These are phyloP conservation scores for Hyphodiscus hymeniophilus DNA, from an alignment of 495 filamentous ascomycete genomes.

Conservation along the genomic window DNA sequence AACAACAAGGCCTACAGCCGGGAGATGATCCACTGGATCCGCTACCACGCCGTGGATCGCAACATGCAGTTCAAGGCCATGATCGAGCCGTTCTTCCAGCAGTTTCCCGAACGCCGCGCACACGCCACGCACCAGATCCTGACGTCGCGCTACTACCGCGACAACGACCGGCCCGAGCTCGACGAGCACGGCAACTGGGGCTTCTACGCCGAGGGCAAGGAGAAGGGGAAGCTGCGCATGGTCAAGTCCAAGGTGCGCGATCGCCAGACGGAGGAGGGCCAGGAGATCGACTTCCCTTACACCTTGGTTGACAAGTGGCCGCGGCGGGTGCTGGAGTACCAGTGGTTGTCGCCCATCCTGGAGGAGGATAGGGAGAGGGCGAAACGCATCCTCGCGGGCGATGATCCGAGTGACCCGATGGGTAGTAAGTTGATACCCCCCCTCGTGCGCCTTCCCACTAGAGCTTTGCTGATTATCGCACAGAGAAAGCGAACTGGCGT, in stretches of 20 bases:
- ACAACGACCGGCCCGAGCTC: conserved; percentile 3
- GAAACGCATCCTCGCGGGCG: neutral
- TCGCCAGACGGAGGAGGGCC: conserved; percentile 2
- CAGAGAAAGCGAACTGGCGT: too few relatives aligned
- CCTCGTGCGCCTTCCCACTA: neutral
- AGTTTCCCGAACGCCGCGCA: neutral
- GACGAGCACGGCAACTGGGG: neutral
- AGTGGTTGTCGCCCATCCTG: conserved; percentile 4
- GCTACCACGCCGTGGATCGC: conserved; percentile 13
- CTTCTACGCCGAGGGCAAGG: neutral
- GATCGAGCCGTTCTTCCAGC: neutral
- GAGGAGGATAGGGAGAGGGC: conserved; percentile 12
- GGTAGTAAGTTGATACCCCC: neutral
- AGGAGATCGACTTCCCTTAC: conserved; percentile 3
- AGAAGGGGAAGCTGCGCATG: conserved; percentile 7
- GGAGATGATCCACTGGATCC: conserved; percentile 14
- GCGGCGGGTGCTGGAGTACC: neutral
- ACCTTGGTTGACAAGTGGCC: conserved; percentile 13
- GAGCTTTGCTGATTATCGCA: too few relatives aligned
- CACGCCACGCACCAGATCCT: conserved; percentile 4
- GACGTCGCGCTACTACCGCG: conserved; percentile 11
- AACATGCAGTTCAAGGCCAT: neutral
- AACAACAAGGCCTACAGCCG: conserved; percentile 14
- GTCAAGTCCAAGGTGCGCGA: neutral
- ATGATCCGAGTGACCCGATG: neutral